Conservation (phyloP, 768 basidiomycete genomes). For the Collybiopsis confluens region DNA sequence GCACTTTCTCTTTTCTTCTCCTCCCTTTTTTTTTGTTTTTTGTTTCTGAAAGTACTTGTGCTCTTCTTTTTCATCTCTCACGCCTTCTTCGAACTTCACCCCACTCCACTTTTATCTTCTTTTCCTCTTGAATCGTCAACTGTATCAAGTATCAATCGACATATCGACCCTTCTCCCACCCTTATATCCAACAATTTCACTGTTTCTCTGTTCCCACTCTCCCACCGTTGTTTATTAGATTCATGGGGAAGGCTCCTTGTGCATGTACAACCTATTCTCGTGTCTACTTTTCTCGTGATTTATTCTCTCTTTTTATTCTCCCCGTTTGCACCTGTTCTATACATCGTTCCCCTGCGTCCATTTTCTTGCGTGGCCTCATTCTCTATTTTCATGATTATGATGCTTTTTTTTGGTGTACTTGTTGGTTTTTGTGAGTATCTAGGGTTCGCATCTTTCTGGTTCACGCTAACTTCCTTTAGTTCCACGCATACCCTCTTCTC, state of each 20-base stretch:
- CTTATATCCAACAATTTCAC: not conserved
- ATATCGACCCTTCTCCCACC: conserved; percentile 3
- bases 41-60: conserved; percentile 9
- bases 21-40: conserved; percentile 5
- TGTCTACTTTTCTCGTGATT: conserved; percentile 4
- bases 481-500: conserved; percentile 1
- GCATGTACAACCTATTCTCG: conserved; percentile 4
- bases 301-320: not conserved
- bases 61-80: conserved; percentile 13
- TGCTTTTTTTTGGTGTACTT: conserved; percentile 5
- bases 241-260: not conserved
- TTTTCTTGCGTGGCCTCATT: conserved; percentile 5
- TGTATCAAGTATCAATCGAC: conserved; percentile 9
- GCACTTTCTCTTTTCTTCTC: not conserved
- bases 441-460: not conserved
- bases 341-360: not conserved
- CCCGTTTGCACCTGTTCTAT: conserved; percentile 5
- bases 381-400: conserved; percentile 7
- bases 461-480: too few species aligned
- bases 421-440: conserved; percentile 7
- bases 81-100: not conserved
- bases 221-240: conserved; percentile 5
- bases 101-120: not conserved
- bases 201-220: not conserved
- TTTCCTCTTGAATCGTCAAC: conserved; percentile 3